Evolutionary conservation across 257 asterid species (phyloP).

Genomic region (Nicotiana tomentosiformis): DNA sequence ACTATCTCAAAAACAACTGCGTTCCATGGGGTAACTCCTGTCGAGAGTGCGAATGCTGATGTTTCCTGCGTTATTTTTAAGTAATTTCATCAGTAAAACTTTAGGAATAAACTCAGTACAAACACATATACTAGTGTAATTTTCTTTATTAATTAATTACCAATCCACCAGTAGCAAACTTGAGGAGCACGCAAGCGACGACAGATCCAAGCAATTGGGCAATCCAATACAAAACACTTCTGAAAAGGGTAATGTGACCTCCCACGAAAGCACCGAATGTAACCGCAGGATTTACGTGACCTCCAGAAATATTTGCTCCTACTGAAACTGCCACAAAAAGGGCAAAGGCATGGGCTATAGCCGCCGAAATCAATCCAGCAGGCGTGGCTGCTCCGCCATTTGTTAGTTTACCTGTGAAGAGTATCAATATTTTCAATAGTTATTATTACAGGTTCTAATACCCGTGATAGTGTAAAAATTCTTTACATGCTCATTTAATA

Average conservation of each 20-base stretch:
- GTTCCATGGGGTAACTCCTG: slow-evolving; percentile 53
- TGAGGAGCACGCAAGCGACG: slow-evolving; percentile 70
- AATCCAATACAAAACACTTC: slow-evolving; percentile 62
- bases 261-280: slow-evolving; percentile 81
- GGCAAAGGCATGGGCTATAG: slow-evolving; percentile 76
- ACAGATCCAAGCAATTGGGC: slow-evolving; percentile 77
- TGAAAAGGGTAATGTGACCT: slow-evolving; percentile 56
- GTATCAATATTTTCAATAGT: background rate
- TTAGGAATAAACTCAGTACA: background rate
- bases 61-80: slow-evolving; percentile 41
- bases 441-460: background rate
- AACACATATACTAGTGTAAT: too few species aligned
- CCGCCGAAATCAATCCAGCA: slow-evolving; percentile 54
- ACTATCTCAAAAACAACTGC: slow-evolving; percentile 73
- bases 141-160: slow-evolving; percentile 14
- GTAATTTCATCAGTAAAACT: background rate
- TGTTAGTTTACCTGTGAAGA: slow-evolving; percentile 49
- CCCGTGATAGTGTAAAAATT: background rate
- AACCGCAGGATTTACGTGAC: slow-evolving; percentile 83
- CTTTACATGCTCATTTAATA: background rate
- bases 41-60: slow-evolving; percentile 58
- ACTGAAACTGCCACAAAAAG: slow-evolving; percentile 72
- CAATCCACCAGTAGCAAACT: slow-evolving; percentile 70
- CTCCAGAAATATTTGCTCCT: slow-evolving; percentile 82
- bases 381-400: slow-evolving; percentile 54